A percentile compares a stretch with the other conserved stretches of the same genome.
These are phyloP conservation scores for Entomortierella parvispora DNA, from an alignment of 192 early-diverging fungal species.

Conservation along the genomic window DNA sequence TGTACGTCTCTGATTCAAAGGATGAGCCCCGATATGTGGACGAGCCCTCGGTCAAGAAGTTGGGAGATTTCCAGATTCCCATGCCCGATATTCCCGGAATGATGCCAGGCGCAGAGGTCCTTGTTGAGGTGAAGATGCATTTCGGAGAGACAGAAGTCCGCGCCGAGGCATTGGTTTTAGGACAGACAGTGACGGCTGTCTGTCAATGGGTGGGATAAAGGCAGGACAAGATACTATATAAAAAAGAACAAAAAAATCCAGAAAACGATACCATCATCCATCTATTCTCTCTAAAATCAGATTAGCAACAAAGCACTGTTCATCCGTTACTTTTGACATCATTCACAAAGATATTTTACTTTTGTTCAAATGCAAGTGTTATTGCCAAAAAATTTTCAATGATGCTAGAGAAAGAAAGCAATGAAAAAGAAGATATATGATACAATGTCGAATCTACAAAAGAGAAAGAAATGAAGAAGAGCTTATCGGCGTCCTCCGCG, in stretches of 20 bases:
- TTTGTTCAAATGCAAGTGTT: too few species aligned
- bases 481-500: slow-evolving; percentile 56
- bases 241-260: background rate
- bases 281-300: too few species aligned
- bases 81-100: slow-evolving; percentile 50
- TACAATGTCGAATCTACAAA: too few species aligned
- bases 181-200: slow-evolving; percentile 55
- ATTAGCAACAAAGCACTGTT: too few species aligned
- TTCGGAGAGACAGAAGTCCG: slow-evolving; percentile 51
- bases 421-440: background rate
- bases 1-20: slow-evolving; percentile 43
- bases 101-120: slow-evolving; percentile 44
- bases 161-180: slow-evolving; percentile 45
- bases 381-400: too few species aligned
- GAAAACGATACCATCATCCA: too few species aligned
- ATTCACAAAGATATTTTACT: too few species aligned
- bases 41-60: slow-evolving; percentile 48
- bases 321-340: too few species aligned
- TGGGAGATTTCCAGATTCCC: slow-evolving; percentile 50
- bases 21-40: slow-evolving; percentile 51
- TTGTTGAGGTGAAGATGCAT: slow-evolving; percentile 54
- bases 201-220: slow-evolving; percentile 60
- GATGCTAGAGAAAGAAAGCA: background rate
- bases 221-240: background rate
- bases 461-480: slow-evolving; percentile 7